Percentiles rank a stretch among this genome's conserved stretches.
phyloP scores from a whole-genome alignment of 2,329 filamentous ascomycete genomes.

The Pyricularia pennisetigena region DNA sequence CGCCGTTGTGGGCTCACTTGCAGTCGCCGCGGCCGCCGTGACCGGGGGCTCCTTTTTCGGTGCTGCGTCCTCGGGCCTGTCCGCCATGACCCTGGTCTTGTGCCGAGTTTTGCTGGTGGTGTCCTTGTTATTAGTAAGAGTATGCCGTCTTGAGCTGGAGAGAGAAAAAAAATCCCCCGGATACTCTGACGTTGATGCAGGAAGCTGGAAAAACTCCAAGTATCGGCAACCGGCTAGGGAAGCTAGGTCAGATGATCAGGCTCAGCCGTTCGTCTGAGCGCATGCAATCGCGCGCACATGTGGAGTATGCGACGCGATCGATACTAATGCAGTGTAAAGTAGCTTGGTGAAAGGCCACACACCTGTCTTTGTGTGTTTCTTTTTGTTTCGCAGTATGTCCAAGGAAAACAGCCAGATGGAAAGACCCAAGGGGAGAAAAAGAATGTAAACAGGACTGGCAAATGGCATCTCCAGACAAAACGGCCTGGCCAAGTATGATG shows the following conservation, averaged over 20 bases:
- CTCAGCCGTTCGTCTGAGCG: neutral
- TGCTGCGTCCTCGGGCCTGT: neutral
- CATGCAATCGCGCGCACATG: neutral
- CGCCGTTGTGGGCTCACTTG: conserved; percentile 6
- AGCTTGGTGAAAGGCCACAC: neutral
- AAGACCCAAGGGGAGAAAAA: neutral
- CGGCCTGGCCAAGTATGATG: neutral
- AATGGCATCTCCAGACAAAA: neutral
- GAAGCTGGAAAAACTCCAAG: neutral
- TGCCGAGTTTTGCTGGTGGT: neutral
- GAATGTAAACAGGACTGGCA: neutral
- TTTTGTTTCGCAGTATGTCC: neutral
- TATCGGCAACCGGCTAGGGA: neutral
- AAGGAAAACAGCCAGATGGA: neutral
- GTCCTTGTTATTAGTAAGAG: neutral
- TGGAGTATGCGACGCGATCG: neutral
- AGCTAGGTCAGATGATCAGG: neutral
- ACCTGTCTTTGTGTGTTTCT: neutral
- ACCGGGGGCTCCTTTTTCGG: neutral
- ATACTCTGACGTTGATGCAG: neutral
- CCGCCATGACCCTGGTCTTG: neutral
- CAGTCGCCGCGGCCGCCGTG: neutral
- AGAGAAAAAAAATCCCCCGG: neutral
- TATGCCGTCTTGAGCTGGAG: neutral
- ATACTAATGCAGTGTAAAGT: neutral